phyloP scores from a whole-genome alignment of 1,284 basidiomycete species.

The Polyporus tsugae region DNA sequence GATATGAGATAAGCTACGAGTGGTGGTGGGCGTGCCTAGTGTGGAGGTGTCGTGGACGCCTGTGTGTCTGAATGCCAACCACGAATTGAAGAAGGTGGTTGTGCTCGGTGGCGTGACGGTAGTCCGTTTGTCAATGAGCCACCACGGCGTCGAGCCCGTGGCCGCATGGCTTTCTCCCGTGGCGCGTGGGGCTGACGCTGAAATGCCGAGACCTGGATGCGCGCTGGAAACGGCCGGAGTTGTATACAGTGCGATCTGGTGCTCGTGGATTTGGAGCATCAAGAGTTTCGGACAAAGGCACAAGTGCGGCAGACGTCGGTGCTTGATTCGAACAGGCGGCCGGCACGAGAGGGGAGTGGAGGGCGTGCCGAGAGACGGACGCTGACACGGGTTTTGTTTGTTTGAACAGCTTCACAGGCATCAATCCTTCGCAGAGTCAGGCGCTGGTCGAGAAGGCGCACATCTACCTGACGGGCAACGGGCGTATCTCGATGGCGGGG shows the following conservation, averaged over 20 bases:
- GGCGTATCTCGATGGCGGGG: constrained; percentile 89
- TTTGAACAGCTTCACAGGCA: constrained; percentile 77
- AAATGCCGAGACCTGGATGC: not conserved
- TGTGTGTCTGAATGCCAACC: constrained; percentile 16
- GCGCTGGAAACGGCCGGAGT: not conserved
- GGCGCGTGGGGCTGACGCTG: constrained; percentile 8
- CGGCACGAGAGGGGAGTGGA: not conserved
- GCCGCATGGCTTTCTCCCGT: constrained; percentile 16
- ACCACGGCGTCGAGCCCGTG: constrained; percentile 15
- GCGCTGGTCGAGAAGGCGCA: constrained; percentile 81
- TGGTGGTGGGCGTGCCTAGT: constrained; percentile 16
- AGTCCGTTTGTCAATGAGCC: not conserved
- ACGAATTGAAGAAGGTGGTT: not conserved
- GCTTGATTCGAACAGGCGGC: not conserved
- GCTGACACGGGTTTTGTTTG: constrained; percentile 28
- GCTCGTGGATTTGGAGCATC: constrained; percentile 26
- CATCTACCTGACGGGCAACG: constrained; percentile 89
- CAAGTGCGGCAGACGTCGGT: not conserved
- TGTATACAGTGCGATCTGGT: not conserved
- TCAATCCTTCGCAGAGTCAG: constrained; percentile 74
- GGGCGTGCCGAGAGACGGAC: not conserved
- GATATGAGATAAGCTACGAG: constrained; percentile 7
- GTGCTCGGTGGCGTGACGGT: not conserved
- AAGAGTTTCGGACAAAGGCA: constrained; percentile 21
- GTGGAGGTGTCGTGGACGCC: constrained; percentile 20